Evolutionary conservation across 106 monocot species (phyloP).

Genomic region (Hemerocallis citrina): DNA sequence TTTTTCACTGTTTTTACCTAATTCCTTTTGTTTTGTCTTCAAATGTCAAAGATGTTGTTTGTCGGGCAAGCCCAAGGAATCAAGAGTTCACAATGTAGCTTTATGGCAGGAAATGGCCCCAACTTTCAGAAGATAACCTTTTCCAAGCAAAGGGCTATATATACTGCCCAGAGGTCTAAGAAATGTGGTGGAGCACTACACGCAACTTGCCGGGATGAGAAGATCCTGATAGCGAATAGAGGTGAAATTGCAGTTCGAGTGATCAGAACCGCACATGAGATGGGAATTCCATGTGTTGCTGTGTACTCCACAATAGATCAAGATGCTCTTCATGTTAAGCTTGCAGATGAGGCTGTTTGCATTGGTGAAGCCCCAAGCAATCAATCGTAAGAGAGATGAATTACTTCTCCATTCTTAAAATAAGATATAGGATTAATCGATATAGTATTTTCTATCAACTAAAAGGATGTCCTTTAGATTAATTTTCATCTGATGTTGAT

Average conservation of each 20-base stretch:
- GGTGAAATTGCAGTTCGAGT: conserved; percentile 94
- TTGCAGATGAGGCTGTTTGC: conserved; percentile 90
- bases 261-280: conserved; percentile 92
- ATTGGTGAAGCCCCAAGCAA: conserved; percentile 96
- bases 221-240: conserved; percentile 92
- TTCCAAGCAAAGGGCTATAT: conserved; percentile 19
- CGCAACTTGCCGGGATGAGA: conserved; percentile 57
- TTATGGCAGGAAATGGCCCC: conserved; percentile 39
- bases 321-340: conserved; percentile 84
- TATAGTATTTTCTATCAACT: background rate
- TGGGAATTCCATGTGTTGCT: conserved; percentile 96
- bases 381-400: conserved; percentile 65
- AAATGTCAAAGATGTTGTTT: conserved; percentile 39
- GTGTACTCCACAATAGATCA: conserved; percentile 88
- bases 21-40: background rate
- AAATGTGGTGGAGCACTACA: conserved; percentile 45
- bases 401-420: background rate
- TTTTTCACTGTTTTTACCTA: background rate
- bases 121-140: conserved; percentile 42
- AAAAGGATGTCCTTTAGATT: background rate
- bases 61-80: conserved; percentile 36
- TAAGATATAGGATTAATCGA: background rate
- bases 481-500: too few relatives aligned
- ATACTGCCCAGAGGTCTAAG: conserved; percentile 20
- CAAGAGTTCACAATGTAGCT: conserved; percentile 56